Evolutionary conservation across 495 filamentous ascomycete genomes (phyloP), one percentile per base, ranked within the genome.

Genomic region (Aspergillus mulundensis): DNA sequence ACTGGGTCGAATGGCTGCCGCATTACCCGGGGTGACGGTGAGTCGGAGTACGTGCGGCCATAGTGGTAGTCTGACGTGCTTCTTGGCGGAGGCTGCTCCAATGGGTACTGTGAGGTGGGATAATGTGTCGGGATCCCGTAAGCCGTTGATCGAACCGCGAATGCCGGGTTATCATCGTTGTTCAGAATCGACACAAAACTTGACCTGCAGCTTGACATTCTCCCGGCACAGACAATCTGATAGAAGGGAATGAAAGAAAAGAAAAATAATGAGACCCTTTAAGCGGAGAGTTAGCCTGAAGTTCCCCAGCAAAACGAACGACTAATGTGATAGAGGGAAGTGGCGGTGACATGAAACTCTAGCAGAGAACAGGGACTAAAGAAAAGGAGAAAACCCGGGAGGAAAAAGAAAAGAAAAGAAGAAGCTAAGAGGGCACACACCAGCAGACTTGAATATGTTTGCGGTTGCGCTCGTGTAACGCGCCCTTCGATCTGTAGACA

Each of bases 161-260:
- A 78, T 44, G 75, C 70, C 51, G 75, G 75, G 50, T 76, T 69
- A 55, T 78, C 74, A 60, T 78, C 74, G 63, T 78, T 76, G 65
- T 78, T 78, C 56, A 78, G 49, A 51, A 78, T 78, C 21, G 75
- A 78, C 54, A 76, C 73, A 57, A 78, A 70, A 58, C 65, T 71
- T 23, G 68, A 58, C 59, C 61, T 67, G 60, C 67, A 65, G 57
- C 66, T 62, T 28, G 69, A 66, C 70, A 74, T 74, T 61, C 68
- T 58, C 52, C 62, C 50, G 48, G 54, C 50, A 61, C 57, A 36
- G 28, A 64, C 62, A 25, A 42, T 12, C 34, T 19, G 40, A 44
- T 50, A 40, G 28, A 44, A 44, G 38, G 34, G 51, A 24, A 28
- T 28, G 20, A 49, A 45, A 52, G 28, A 45, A 28, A 51, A 51